These are phyloP conservation scores for Sporothrix luriei DNA, from an alignment of 2,329 filamentous ascomycete species.

Conservation along the genomic window DNA sequence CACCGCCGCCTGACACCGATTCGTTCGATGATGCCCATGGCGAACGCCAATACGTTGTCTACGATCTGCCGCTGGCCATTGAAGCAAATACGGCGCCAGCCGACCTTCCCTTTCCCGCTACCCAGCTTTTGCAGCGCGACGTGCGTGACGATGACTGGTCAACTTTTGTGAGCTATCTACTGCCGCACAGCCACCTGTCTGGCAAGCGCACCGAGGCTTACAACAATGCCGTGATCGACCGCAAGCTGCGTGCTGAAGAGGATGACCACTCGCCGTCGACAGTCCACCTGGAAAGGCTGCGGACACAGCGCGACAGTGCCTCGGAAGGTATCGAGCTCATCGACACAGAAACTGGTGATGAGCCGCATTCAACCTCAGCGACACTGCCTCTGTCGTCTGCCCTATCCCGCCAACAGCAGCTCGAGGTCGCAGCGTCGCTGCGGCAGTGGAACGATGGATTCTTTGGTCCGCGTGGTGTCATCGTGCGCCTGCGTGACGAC, in stretches of 20 bases:
- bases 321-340: conserved; percentile 19
- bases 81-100: conserved; percentile 45
- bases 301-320: background rate
- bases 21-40: conserved; percentile 24
- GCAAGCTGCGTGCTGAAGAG: conserved; percentile 52
- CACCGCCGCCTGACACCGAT: conserved; percentile 27
- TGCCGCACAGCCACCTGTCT: conserved; percentile 46
- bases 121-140: conserved; percentile 48
- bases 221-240: conserved; percentile 54
- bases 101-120: conserved; percentile 49
- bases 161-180: conserved; percentile 60
- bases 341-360: conserved; percentile 11
- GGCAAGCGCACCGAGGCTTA: background rate
- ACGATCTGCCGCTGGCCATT: conserved; percentile 44
- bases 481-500: conserved; percentile 44
- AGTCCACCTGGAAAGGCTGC: conserved; percentile 26
- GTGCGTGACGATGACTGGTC: conserved; percentile 59
- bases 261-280: conserved; percentile 37
- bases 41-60: conserved; percentile 37
- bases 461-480: conserved; percentile 55
- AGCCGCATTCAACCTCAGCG: background rate
- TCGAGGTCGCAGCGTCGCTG: conserved; percentile 47
- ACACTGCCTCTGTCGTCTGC: conserved; percentile 38
- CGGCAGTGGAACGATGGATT: conserved; percentile 61
- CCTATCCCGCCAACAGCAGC: conserved; percentile 29